phyloP scores from a whole-genome alignment of 805 yeast species.

The Kazachstania taianensis region DNA sequence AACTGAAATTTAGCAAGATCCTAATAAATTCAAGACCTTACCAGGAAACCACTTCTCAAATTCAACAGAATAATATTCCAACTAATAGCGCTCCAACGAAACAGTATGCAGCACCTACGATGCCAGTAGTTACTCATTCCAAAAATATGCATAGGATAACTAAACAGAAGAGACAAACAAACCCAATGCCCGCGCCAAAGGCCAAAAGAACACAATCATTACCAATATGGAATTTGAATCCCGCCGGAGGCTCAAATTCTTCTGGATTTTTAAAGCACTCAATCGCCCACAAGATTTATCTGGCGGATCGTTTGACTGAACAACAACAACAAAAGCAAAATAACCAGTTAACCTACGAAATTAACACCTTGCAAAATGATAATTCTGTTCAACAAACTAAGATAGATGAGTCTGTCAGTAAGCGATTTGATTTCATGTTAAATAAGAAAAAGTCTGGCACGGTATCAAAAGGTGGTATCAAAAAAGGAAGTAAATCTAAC shows the following conservation, averaged over 20 bases:
- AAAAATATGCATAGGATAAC: constrained; percentile 1
- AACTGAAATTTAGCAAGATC: constrained; percentile 25
- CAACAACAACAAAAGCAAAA: neutral
- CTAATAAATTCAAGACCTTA: constrained; percentile 4
- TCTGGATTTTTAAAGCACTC: constrained; percentile 19
- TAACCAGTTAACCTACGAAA: constrained; percentile 14
- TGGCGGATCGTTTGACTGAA: constrained; percentile 26
- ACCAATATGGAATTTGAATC: constrained; percentile 30
- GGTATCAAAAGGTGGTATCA: constrained; percentile 1
- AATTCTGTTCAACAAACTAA: constrained; percentile 18
- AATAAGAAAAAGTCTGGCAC: constrained; percentile 15
- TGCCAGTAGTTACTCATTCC: neutral
- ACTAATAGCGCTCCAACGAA: neutral
- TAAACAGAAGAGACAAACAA: constrained; percentile 26
- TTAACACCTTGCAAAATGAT: constrained; percentile 20
- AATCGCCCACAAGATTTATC: constrained; percentile 27
- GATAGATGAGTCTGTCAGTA: constrained; percentile 25
- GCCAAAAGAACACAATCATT: constrained; percentile 38
- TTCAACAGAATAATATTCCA: neutral
- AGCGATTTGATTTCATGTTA: constrained; percentile 27
- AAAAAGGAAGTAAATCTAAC: too few species aligned
- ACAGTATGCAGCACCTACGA: constrained; percentile 2
- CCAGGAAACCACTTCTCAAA: neutral
- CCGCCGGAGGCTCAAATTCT: constrained; percentile 5
- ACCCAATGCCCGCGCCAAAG: constrained; percentile 37